A percentile compares a stretch with the other conserved stretches of the same genome.
Evolutionary conservation across 768 basidiomycete genomes (phyloP).

Genomic region (Pleurotus ostreatus): DNA sequence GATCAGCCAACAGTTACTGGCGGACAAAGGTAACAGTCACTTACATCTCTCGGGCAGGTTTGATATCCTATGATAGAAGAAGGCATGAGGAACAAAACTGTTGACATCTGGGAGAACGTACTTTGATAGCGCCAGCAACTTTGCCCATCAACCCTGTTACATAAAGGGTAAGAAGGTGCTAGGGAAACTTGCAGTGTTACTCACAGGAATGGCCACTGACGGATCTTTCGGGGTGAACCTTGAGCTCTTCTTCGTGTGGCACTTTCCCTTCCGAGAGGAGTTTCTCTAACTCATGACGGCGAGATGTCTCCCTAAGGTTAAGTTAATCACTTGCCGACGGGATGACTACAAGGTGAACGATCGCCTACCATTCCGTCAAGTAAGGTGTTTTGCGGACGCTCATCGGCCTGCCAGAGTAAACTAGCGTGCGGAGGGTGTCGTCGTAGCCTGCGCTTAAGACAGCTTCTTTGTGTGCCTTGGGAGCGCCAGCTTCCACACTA

Average conservation of each 20-base stretch:
- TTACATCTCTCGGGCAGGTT: constrained; percentile 82
- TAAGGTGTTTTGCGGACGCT: constrained; percentile 80
- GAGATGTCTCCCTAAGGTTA: constrained; percentile 51
- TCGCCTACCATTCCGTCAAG: constrained; percentile 61
- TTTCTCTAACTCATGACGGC: constrained; percentile 53
- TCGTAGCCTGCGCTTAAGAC: constrained; percentile 71
- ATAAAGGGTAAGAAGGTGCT: not conserved
- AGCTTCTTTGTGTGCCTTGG: constrained; percentile 66
- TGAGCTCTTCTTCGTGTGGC: constrained; percentile 72
- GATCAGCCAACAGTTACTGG: constrained; percentile 6
- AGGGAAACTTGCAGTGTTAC: constrained; percentile 16
- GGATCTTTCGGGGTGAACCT: constrained; percentile 63
- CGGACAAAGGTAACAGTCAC: constrained; percentile 20
- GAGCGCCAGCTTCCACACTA: constrained; percentile 75
- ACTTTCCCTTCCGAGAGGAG: constrained; percentile 63
- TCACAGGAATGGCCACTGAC: constrained; percentile 57
- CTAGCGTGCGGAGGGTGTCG: constrained; percentile 64
- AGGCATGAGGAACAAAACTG: constrained; percentile 3
- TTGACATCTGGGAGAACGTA: constrained; percentile 21
- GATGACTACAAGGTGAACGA: constrained; percentile 1
- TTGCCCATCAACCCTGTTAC: constrained; percentile 71
- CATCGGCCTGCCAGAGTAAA: constrained; percentile 79
- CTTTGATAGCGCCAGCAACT: constrained; percentile 68
- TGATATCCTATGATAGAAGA: constrained; percentile 52
- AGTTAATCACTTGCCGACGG: too few species aligned